These are phyloP conservation scores for Saccharomyces hybrid DNA, from an alignment of 1,139 yeast genomes.

Conservation along the genomic window DNA sequence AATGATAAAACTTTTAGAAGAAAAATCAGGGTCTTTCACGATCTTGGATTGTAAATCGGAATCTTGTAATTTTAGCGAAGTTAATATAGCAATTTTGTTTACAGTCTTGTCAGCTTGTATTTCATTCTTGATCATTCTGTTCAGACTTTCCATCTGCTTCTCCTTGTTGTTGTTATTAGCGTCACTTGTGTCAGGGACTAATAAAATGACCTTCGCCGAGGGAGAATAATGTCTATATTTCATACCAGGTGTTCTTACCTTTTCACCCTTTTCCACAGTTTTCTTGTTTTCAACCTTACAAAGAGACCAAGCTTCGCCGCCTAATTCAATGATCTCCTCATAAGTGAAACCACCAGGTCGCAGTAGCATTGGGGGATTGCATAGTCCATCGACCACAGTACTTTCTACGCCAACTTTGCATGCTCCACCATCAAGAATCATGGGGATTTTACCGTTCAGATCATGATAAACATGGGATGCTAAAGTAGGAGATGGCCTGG, in stretches of 20 bases:
- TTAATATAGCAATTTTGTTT: constrained; percentile 31
- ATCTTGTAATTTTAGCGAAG: constrained; percentile 18
- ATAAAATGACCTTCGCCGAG: constrained; percentile 70
- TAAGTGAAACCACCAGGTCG: constrained; percentile 91
- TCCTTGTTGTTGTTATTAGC: not conserved
- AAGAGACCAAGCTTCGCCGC: constrained; percentile 61
- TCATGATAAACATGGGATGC: constrained; percentile 84
- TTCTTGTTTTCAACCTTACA: constrained; percentile 54
- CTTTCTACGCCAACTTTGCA: constrained; percentile 91
- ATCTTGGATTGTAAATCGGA: not conserved
- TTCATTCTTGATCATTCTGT: constrained; percentile 10
- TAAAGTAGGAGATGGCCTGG: constrained; percentile 85
- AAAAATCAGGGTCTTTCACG: not conserved
- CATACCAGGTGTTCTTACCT: constrained; percentile 95
- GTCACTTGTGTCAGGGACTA: constrained; percentile 33
- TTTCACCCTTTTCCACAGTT: constrained; percentile 56
- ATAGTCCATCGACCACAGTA: constrained; percentile 87
- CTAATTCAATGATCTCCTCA: constrained; percentile 58
- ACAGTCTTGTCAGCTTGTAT: constrained; percentile 9
- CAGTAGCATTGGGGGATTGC: constrained; percentile 73
- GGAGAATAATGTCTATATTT: constrained; percentile 95
- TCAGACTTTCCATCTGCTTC: not conserved
- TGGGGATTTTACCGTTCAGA: constrained; percentile 70
- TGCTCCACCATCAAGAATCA: constrained; percentile 83
- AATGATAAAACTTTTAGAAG: constrained; percentile 27